phyloP scores from a whole-genome alignment of 2,329 filamentous ascomycete species.

The Verticillium alfalfae region DNA sequence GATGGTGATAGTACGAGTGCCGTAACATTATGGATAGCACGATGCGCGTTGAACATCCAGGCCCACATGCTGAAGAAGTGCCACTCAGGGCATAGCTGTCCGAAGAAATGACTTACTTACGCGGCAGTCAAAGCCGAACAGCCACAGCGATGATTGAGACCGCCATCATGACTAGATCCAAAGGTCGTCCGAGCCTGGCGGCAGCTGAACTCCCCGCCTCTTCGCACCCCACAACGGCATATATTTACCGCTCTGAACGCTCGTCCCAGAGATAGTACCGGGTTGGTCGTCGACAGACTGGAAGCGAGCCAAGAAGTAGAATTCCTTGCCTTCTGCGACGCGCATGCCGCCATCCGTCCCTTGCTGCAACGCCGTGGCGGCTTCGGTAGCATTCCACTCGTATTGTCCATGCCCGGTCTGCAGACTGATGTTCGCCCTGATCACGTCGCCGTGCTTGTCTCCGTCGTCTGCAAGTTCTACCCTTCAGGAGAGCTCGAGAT shows the following conservation, averaged over 20 bases:
- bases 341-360: neutral
- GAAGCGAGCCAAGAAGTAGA: neutral
- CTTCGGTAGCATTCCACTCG: neutral
- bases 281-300: neutral
- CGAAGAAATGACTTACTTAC: too few species aligned
- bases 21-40: too few species aligned
- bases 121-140: too few species aligned
- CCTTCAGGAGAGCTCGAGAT: neutral
- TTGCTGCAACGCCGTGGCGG: neutral
- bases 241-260: neutral
- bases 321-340: neutral
- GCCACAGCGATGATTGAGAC: neutral
- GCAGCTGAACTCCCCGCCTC: neutral
- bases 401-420: neutral
- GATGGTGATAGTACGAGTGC: too few species aligned
- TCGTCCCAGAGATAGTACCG: neutral
- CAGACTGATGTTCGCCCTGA: neutral
- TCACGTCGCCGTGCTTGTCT: neutral
- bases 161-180: too few species aligned
- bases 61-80: too few species aligned
- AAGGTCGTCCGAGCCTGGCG: neutral
- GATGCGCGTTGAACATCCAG: too few species aligned
- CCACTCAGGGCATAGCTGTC: too few species aligned
- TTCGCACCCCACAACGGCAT: neutral
- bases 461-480: neutral